Percentiles rank a stretch among this genome's conserved stretches.
Conservation (phyloP, 805 yeast species). For the Candida nitratophila region DNA sequence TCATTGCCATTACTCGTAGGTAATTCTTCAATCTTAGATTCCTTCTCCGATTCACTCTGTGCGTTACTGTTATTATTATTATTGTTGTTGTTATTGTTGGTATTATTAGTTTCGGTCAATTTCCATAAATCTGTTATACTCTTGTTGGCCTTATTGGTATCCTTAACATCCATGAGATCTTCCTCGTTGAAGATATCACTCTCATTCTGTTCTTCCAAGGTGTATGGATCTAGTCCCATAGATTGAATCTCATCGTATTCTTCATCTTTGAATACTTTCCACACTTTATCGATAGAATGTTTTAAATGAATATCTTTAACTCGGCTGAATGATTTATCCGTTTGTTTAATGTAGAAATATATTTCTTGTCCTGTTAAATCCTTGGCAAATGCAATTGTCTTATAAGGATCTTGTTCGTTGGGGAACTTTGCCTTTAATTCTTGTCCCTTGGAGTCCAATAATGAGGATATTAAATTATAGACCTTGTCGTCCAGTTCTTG, state of each 20-base stretch:
- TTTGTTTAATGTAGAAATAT: constrained; percentile 50
- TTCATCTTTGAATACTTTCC: constrained; percentile 48
- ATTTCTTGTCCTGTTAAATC: constrained; percentile 48
- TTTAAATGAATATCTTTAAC: constrained; percentile 60
- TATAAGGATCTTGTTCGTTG: constrained; percentile 28
- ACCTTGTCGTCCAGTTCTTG: constrained; percentile 48
- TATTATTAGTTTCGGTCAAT: constrained; percentile 9
- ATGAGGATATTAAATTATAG: constrained; percentile 43
- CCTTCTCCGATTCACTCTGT: background rate
- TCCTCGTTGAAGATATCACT: constrained; percentile 28
- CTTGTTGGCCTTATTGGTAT: constrained; percentile 66
- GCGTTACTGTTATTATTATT: no score
- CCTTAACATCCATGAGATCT: constrained; percentile 58
- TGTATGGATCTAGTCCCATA: constrained; percentile 20
- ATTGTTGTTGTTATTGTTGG: background rate
- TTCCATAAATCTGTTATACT: constrained; percentile 72
- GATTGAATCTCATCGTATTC: constrained; percentile 51
- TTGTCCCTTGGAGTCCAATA: constrained; percentile 54
- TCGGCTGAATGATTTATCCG: constrained; percentile 62
- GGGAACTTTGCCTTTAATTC: constrained; percentile 27
- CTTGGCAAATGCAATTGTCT: constrained; percentile 49
- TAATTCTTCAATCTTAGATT: constrained; percentile 14
- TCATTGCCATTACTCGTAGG: background rate
- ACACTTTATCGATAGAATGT: constrained; percentile 54
- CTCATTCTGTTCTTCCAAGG: constrained; percentile 1